Evolutionary conservation across 192 early-diverging fungal species (phyloP), one percentile per base, ranked within the genome.

Genomic region (Coemansia umbellata): DNA sequence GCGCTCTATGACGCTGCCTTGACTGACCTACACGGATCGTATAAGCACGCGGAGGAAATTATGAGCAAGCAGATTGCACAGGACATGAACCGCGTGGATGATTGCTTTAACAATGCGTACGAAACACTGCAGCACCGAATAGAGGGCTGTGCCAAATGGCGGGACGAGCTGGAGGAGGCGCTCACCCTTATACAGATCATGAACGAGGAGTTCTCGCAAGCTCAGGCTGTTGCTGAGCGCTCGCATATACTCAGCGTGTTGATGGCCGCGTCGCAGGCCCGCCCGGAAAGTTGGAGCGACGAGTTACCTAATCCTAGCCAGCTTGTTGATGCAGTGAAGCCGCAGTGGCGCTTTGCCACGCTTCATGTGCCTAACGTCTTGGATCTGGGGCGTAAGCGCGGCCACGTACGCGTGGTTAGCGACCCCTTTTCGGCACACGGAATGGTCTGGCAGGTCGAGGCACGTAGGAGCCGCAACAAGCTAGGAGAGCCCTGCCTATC

Each of bases 361-460:
- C 41, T 77, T 0, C 8, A 31, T 14, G 58, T 77, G 39, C 51
- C 62, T 3, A 17, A 19, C 4, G 63, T 66, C 1, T 18, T 37
- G 8, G 74, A 77, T 19, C 57, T 77, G 3, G 74, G 74, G 9
- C 48, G 74, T 23, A 53, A 50, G 33, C 61, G 66, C 41, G 74
- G 74, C 0, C 74, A 77, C 28, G 63, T 77, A 36, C 66, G 63
- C 21, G 63, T 70, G n/a, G n/a, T 23, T 0, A 50, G 68, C 35
- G 56, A 55, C 11, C 26, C 44, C 21, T 50, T 69, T 9, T 15
- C 67, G 0, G 68, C 60, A 0, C 64, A 67, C 23, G 74, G 74
- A 47, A 47, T 48, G 0, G 55, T 67, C 24, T 77, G 67, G 66
- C 51, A 41, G 39, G 45, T 49, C 22, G 61, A 65, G 22, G 63